Evolutionary conservation across 1,139 yeast genomes (phyloP), one percentile per base, ranked within the genome.

Genomic region (Yamadazyma triangularis): DNA sequence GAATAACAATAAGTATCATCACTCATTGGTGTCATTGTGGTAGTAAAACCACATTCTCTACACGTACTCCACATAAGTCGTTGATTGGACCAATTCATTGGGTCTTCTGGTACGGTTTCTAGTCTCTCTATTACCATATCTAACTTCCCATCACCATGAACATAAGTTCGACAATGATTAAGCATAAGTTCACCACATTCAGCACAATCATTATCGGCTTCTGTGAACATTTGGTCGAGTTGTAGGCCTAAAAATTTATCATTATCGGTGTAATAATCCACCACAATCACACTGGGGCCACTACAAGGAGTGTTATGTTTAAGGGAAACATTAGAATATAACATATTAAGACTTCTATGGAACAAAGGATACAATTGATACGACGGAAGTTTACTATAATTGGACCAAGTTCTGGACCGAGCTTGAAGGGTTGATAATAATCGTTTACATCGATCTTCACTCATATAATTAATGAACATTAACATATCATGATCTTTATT

Each of bases 61-160:
- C 99, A 93, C 42, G 75, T 79, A 52, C 95, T 85, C 98, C 98
- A 93, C 70, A 89, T 82, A 29, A 88, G 64, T 29, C 93, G 77
- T 37, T 63, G 66, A 33, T 63, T 60, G 25, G 53, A 50, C n/a
- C 74, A 73, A 45, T 80, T 73, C 25, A 32, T 13, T 37, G 78
- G 79, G 26, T 78, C 60, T 8, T 79, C 78, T 1, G 86, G 79
- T 3, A 80, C 35, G 62, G 71, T 40, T 13, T 63, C 68, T 30
- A 52, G 53, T 34, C 67, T 69, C 47, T 86, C 95, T 13, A 87
- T 71, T 18, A 79, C 69, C 28, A 89, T 79, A 47, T 84, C 94
- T 13, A 93, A 70, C 40, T 85, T 81, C 1, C 94, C 95, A 30
- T 72, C 64, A 0, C 95, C 96, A 57, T 91, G 96, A 14, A 86